phyloP scores from a whole-genome alignment of 108 stramenopile species.

The Stephanodiscus triporus region DNA sequence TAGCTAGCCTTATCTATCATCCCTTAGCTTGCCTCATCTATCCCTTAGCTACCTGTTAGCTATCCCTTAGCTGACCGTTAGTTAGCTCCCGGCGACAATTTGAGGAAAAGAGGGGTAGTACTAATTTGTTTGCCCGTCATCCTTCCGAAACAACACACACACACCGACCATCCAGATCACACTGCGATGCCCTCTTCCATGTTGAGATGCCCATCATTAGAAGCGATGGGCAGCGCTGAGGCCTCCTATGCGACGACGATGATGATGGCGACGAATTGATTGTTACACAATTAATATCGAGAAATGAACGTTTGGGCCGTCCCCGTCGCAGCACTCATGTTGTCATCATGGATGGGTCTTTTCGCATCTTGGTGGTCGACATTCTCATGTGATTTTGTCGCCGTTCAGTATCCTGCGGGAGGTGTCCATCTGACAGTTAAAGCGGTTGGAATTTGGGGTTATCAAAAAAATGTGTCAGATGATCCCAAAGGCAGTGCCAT shows the following conservation, averaged over 20 bases:
- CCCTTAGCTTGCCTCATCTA: no score
- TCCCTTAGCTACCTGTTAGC: no score
- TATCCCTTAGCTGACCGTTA: no score
- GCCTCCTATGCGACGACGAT: conserved; percentile 13
- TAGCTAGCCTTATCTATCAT: no score
- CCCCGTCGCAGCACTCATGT: background rate
- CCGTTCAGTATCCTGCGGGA: conserved; percentile 16
- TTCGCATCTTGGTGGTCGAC: conserved; percentile 20
- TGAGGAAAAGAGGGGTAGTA: no score
- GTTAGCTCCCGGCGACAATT: no score
- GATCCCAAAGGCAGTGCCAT: background rate
- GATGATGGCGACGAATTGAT: conserved; percentile 18
- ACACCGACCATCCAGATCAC: no score
- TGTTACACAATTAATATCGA: conserved; percentile 13
- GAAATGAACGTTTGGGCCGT: conserved; percentile 2
- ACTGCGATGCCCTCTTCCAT: no score
- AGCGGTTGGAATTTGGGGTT: conserved; percentile 37
- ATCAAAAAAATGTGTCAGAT: conserved; percentile 6
- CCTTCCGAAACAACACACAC: no score
- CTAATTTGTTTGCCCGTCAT: no score
- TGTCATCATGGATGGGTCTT: conserved; percentile 21
- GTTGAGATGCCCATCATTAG: background rate
- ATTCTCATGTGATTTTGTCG: conserved; percentile 26
- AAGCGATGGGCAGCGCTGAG: background rate
- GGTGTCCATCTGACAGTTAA: conserved; percentile 22